Percentiles rank a stretch among this genome's conserved stretches.
Conservation (phyloP, 192 early-diverging fungal genomes). For the Linnemannia schmuckeri region DNA sequence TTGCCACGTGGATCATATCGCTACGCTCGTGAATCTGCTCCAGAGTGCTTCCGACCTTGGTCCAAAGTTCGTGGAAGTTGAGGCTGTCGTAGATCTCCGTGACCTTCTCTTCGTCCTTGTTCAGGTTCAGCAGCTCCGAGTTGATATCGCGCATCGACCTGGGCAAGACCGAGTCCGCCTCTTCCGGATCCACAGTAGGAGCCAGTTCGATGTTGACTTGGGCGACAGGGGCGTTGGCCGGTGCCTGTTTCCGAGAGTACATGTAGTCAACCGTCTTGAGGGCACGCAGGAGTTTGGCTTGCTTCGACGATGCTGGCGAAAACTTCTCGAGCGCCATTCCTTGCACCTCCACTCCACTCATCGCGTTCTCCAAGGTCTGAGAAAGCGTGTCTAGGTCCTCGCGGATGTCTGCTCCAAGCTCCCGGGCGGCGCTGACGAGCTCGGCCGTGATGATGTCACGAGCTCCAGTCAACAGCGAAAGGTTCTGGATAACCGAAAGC, state of each 20-base stretch:
- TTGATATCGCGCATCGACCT: constrained; percentile 62
- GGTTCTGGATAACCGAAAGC: constrained; percentile 88
- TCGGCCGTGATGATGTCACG: constrained; percentile 83
- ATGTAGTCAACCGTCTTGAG: constrained; percentile 96
- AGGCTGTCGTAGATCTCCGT: constrained; percentile 66
- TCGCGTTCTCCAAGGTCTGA: constrained; percentile 65
- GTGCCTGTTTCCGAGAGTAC: constrained; percentile 66
- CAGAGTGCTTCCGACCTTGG: constrained; percentile 79
- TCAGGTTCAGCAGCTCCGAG: constrained; percentile 28
- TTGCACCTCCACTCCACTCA: constrained; percentile 78
- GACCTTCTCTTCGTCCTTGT: constrained; percentile 65
- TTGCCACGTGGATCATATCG: constrained; percentile 91
- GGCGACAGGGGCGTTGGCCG: constrained; percentile 45
- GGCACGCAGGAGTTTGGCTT: constrained; percentile 92
- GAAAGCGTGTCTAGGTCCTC: constrained; percentile 79
- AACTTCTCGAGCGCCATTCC: constrained; percentile 81
- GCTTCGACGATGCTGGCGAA: constrained; percentile 85
- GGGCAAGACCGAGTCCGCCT: constrained; percentile 43
- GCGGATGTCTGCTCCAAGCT: constrained; percentile 75
- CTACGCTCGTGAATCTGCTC: constrained; percentile 78
- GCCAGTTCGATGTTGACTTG: constrained; percentile 59
- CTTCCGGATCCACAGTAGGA: constrained; percentile 57
- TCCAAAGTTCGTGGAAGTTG: constrained; percentile 81
- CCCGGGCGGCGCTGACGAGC: constrained; percentile 76
- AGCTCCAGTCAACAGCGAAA: constrained; percentile 81